A percentile compares a stretch with the other conserved stretches of the same genome.
These are phyloP conservation scores for Phalaenopsis hybrid DNA, from an alignment of 116 monocot species.

Conservation along the genomic window DNA sequence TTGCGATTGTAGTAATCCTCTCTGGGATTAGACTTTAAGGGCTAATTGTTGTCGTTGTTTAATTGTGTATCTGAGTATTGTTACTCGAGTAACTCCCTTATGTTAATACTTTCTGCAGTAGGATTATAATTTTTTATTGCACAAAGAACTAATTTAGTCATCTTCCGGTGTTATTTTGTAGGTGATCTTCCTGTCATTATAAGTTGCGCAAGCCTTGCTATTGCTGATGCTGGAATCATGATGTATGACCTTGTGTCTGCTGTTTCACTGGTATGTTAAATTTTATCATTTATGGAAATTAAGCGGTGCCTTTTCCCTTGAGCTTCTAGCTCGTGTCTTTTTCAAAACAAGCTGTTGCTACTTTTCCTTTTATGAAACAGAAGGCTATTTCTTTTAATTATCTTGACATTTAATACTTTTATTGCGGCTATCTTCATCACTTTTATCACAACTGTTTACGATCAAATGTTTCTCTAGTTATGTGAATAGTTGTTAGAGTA, in stretches of 20 bases:
- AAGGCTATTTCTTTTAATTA: background rate
- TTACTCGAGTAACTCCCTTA: background rate
- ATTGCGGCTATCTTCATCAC: background rate
- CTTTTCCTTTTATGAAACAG: background rate
- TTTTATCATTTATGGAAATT: background rate
- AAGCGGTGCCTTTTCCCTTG: background rate
- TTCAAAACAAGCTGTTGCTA: background rate
- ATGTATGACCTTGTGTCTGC: slow-evolving; percentile 87
- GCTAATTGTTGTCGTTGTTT: background rate
- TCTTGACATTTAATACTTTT: background rate
- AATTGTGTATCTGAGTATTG: background rate
- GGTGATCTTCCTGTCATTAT: slow-evolving; percentile 87
- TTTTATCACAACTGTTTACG: background rate
- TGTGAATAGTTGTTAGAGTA: background rate
- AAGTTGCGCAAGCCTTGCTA: slow-evolving; percentile 89
- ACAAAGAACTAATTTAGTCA: background rate
- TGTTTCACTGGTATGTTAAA: slow-evolving; percentile 65
- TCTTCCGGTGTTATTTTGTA: slow-evolving; percentile 16
- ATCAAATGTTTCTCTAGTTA: background rate
- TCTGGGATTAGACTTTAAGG: background rate
- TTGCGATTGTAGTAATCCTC: background rate
- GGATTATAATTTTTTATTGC: background rate
- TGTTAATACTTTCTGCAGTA: background rate
- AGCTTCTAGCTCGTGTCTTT: background rate
- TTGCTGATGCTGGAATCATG: slow-evolving; percentile 98